phyloP scores from a whole-genome alignment of 192 early-diverging fungal species.

The Backusella psychrophila region DNA sequence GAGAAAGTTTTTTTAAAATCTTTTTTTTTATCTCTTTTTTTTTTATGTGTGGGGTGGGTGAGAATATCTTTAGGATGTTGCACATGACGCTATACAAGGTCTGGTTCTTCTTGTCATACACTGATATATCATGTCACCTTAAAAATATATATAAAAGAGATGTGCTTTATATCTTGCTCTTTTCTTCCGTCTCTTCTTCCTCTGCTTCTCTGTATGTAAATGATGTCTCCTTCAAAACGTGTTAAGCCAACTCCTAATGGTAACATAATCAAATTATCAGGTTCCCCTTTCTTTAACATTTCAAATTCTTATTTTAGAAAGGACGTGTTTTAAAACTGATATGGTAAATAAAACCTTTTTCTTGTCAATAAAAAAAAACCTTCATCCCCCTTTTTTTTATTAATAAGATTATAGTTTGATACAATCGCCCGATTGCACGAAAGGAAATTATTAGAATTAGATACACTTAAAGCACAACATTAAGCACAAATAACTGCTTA shows the following conservation, averaged over 20 bases:
- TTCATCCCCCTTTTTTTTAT: not conserved
- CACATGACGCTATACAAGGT: not conserved
- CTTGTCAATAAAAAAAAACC: not conserved
- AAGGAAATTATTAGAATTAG: not conserved
- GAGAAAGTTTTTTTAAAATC: not conserved
- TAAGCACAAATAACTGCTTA: not conserved
- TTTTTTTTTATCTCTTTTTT: not conserved
- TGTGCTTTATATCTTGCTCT: not conserved
- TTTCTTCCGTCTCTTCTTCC: not conserved
- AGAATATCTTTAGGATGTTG: not conserved
- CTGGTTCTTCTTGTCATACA: not conserved
- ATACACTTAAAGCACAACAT: not conserved
- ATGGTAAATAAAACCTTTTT: not conserved
- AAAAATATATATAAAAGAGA: not conserved
- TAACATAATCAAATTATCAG: not conserved
- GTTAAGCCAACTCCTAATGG: not conserved
- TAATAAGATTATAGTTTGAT: not conserved
- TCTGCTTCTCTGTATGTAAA: not conserved
- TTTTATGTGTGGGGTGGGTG: not conserved
- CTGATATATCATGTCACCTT: not conserved
- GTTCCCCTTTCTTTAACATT: not conserved
- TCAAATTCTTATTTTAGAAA: slow-evolving; percentile 2
- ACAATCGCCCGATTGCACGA: not conserved
- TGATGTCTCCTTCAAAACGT: not conserved
- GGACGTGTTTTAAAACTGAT: not conserved